These are phyloP conservation scores for Dinochytrium kinnereticum DNA, from an alignment of 371 early-diverging fungal species.

Conservation along the genomic window DNA sequence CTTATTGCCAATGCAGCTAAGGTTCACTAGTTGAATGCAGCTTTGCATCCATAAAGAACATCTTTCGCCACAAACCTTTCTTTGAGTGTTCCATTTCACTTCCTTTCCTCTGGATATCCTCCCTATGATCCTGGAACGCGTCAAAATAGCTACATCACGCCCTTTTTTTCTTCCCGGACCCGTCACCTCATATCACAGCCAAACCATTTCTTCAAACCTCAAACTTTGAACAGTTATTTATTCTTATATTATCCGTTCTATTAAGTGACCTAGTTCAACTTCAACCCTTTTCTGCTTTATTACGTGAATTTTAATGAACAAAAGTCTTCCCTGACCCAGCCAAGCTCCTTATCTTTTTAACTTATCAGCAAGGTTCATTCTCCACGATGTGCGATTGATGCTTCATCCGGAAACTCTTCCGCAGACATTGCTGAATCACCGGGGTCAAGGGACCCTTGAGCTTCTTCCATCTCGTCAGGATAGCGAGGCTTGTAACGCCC, in stretches of 20 bases:
- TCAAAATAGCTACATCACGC: background rate
- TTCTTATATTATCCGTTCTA: no score
- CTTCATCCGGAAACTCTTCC: slow-evolving; percentile 7
- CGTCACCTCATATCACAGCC: no score
- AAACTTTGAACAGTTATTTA: no score
- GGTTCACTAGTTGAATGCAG: no score
- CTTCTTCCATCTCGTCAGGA: background rate
- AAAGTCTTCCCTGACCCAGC: no score
- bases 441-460: background rate
- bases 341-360: no score
- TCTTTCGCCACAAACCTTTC: background rate
- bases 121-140: no score
- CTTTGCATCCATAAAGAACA: no score
- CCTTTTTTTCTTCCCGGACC: background rate
- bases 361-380: background rate
- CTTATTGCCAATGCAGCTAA: background rate
- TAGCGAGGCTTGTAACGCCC: background rate
- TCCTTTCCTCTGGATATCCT: background rate
- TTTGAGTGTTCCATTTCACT: background rate
- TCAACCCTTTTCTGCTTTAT: no score
- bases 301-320: no score
- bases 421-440: background rate
- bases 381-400: slow-evolving; percentile 4
- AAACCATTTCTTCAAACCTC: no score
- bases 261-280: no score